phyloP scores from a whole-genome alignment of 2,329 filamentous ascomycete species.

The Dactylellina haptotyla region DNA sequence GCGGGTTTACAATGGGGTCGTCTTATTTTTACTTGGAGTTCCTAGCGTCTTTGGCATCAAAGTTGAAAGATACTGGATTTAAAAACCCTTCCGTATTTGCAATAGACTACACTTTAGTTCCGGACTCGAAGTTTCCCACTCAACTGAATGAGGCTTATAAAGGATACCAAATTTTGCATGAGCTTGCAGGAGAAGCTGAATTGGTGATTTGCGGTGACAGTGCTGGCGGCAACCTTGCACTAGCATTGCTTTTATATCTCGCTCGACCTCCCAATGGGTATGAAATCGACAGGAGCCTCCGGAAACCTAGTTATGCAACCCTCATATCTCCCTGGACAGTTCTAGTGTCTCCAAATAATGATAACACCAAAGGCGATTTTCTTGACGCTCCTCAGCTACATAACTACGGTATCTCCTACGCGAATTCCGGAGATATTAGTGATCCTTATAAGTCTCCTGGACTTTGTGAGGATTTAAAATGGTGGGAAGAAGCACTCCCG shows the following conservation, averaged over 20 bases:
- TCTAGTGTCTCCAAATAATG: slow-evolving; percentile 74
- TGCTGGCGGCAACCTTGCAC: slow-evolving; percentile 77
- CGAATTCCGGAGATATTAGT: slow-evolving; percentile 66
- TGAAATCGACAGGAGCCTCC: slow-evolving; percentile 62
- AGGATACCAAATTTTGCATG: slow-evolving; percentile 75
- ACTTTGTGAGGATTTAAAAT: slow-evolving; percentile 71
- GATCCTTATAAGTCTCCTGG: slow-evolving; percentile 76
- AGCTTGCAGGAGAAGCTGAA: slow-evolving; percentile 68
- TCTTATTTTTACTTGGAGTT: slow-evolving; percentile 87
- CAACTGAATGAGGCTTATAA: slow-evolving; percentile 76
- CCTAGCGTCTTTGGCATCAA: slow-evolving; percentile 74
- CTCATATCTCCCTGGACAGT: slow-evolving; percentile 85
- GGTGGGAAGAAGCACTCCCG: slow-evolving; percentile 76
- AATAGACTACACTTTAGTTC: slow-evolving; percentile 82
- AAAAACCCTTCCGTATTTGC: slow-evolving; percentile 80
- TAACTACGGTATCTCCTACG: slow-evolving; percentile 76
- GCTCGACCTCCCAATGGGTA: slow-evolving; percentile 59
- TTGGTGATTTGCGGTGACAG: slow-evolving; percentile 82
- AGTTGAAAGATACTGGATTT: slow-evolving; percentile 74
- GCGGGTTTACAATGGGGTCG: slow-evolving; percentile 85
- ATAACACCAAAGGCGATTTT: slow-evolving; percentile 78
- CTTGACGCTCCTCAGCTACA: slow-evolving; percentile 74
- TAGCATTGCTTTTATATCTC: slow-evolving; percentile 77
- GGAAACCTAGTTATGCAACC: slow-evolving; percentile 71
- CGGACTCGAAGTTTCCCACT: slow-evolving; percentile 76